Percentiles rank a stretch among this genome's conserved stretches.
Evolutionary conservation across 305 asterid species (phyloP).

Genomic region (Fraxinus latifolia): DNA sequence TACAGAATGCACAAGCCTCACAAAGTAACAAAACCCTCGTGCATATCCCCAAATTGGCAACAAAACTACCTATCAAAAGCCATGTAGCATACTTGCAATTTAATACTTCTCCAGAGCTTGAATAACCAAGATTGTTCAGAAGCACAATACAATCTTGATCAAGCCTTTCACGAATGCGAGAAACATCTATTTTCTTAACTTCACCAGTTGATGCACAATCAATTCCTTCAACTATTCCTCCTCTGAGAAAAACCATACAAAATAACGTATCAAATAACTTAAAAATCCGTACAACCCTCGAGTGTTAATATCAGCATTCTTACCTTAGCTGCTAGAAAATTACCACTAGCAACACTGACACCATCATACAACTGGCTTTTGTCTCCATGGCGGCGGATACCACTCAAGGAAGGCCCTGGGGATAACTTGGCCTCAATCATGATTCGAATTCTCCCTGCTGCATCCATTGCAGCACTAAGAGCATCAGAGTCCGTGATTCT

Average conservation of each 20-base stretch:
- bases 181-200: conserved; percentile 87
- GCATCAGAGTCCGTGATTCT: conserved; percentile 91
- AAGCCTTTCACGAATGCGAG: conserved; percentile 79
- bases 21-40: conserved; percentile 17
- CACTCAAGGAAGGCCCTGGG: conserved; percentile 87
- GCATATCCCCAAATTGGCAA: conserved; percentile 35
- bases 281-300: neutral
- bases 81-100: conserved; percentile 96
- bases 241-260: conserved; percentile 42
- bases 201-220: conserved; percentile 93
- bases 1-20: conserved; percentile 13
- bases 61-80: conserved; percentile 54
- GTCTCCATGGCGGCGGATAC: conserved; percentile 83
- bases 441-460: conserved; percentile 74
- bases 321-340: conserved; percentile 90
- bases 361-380: conserved; percentile 72
- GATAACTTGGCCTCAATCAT: conserved; percentile 86
- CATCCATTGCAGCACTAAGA: conserved; percentile 81
- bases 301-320: neutral
- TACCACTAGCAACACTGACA: conserved; percentile 83
- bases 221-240: conserved; percentile 91
- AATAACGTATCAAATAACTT: neutral
- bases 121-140: conserved; percentile 84
- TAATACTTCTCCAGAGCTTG: conserved; percentile 95
- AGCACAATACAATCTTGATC: conserved; percentile 73